phyloP scores from a whole-genome alignment of 306 rosid genomes.

The Myrica gale region DNA sequence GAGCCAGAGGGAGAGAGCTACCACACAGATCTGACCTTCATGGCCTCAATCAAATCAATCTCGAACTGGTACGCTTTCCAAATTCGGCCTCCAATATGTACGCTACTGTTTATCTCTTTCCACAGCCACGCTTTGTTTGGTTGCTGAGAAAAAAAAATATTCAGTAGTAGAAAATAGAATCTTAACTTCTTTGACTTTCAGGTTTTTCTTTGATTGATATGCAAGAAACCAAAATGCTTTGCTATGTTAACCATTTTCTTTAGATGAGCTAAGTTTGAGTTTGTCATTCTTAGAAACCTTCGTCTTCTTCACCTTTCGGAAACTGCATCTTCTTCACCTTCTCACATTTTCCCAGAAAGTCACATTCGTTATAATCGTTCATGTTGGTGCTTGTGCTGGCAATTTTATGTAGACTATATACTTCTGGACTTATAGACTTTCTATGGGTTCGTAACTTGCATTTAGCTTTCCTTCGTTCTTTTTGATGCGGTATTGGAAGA shows the following conservation, averaged over 20 bases:
- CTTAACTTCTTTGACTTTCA: conserved; percentile 5
- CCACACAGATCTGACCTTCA: conserved; percentile 42
- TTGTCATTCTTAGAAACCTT: neutral
- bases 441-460: neutral
- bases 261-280: neutral
- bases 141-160: conserved; percentile 24
- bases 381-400: neutral
- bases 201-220: neutral
- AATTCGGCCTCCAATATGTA: conserved; percentile 23
- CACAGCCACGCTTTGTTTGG: conserved; percentile 5
- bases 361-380: neutral
- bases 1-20: neutral
- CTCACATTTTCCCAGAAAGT: neutral
- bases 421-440: neutral
- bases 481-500: neutral
- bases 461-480: neutral
- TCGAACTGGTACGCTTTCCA: neutral
- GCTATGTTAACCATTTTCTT: neutral
- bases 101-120: conserved; percentile 16
- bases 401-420: neutral
- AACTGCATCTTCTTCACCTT: neutral
- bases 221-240: conserved; percentile 16
- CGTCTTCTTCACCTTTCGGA: neutral
- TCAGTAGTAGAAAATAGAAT: neutral
- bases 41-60: conserved; percentile 21